Evolutionary conservation across 2,329 filamentous ascomycete genomes (phyloP).

Genomic region (Magnaporthales sp.): DNA sequence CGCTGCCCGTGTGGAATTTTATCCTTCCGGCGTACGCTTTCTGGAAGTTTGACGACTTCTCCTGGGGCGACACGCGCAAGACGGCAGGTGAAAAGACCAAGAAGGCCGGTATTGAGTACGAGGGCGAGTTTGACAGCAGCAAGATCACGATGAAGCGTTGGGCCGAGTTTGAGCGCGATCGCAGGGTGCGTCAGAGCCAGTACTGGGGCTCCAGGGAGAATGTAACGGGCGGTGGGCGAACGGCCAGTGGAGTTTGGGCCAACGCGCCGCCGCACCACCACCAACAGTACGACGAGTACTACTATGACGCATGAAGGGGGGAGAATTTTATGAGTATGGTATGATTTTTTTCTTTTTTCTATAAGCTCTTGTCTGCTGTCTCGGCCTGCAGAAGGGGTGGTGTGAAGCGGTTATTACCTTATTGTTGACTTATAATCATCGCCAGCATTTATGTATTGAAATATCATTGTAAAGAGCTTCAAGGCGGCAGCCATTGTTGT

Average conservation of each 20-base stretch:
- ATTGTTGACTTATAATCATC: not conserved
- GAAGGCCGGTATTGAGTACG: conserved; percentile 76
- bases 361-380: not conserved
- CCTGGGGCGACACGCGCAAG: conserved; percentile 96
- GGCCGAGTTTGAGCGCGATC: conserved; percentile 82
- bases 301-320: conserved; percentile 36
- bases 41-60: conserved; percentile 99
- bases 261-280: conserved; percentile 25
- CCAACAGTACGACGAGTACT: conserved; percentile 44
- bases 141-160: conserved; percentile 99
- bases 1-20: conserved; percentile 96
- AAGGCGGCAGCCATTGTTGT: not conserved
- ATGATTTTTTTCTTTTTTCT: not conserved
- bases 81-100: conserved; percentile 84
- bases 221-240: conserved; percentile 28
- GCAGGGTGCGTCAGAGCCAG: conserved; percentile 28
- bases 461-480: not conserved
- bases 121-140: conserved; percentile 95
- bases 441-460: not conserved
- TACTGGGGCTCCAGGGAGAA: conserved; percentile 48
- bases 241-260: conserved; percentile 29
- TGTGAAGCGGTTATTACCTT: not conserved
- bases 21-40: conserved; percentile 88
- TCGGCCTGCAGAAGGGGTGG: not conserved
- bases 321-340: not conserved